Base-by-base conservation (phyloP, 768 basidiomycete species). In the Russula griseocarnosa region DNA sequence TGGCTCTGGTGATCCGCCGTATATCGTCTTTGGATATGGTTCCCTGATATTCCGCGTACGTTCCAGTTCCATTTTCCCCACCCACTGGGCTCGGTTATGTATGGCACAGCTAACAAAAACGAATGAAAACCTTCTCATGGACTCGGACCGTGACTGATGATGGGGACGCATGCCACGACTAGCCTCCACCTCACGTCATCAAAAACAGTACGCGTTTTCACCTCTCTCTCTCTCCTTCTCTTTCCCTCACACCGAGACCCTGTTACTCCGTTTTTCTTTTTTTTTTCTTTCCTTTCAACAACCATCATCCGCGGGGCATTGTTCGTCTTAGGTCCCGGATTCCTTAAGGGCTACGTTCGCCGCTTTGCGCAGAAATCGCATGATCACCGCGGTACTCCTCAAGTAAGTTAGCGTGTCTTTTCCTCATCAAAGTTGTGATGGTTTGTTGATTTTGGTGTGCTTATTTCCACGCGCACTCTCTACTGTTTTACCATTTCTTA, bases 291-390 rank as follows among this genome's bases (percentile, higher is more conserved):
- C 28, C 28, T 28, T 28, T 2, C 28, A 28, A 28, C 28, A 28
- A 28, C 28, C 2, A 20, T 10, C 20, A 32, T 32, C 9, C 32
- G 6, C 30, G 30, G n/a, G n/a, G n/a, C n/a, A n/a, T 20, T 44
- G 8, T 44, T 20, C n/a, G 20, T n/a, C 14, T 14, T 61, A 88
- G 90, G 80, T 0, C 80, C 90, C 0, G 94, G 94, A 11, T 97
- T 87, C 70, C 77, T 97, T 68, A 96, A 94, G 75, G 91, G 91
- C 38, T 94, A 93, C 65, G 90, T 95, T 0, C 83, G 94, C 1
- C 79, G 94, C 30, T 97, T 97, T 70, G 92, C 94, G 0, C 93
- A 96, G 75, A 83, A 84, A 71, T 95, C 92, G 61, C 90, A 93
- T 72, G 94, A 98, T 71, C 94, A 98, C 74, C 82, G 94, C 13